These are phyloP conservation scores for Starmera stellimalicola DNA, from an alignment of 1,139 yeast species.

Conservation along the genomic window DNA sequence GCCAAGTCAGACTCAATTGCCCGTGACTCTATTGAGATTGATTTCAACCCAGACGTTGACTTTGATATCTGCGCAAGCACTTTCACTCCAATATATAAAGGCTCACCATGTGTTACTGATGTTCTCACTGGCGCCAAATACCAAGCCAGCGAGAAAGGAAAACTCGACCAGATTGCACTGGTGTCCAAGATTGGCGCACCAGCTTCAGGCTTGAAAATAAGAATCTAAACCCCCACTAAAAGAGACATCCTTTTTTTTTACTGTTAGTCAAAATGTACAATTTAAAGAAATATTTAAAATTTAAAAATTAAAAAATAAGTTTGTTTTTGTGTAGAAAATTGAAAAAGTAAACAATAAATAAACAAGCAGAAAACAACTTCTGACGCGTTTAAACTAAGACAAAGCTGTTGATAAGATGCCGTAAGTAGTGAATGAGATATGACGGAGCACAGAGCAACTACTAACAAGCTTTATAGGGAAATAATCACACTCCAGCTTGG, in stretches of 20 bases:
- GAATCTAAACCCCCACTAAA: no score
- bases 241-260: no score
- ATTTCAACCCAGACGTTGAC: conserved; percentile 86
- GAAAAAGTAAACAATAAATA: no score
- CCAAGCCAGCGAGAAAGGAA: conserved; percentile 68
- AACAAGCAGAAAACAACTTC: no score
- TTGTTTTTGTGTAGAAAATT: no score
- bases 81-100: conserved; percentile 80
- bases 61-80: conserved; percentile 86
- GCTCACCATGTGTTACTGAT: conserved; percentile 59
- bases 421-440: no score
- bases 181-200: conserved; percentile 86
- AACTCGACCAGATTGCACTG: conserved; percentile 64
- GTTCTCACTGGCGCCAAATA: conserved; percentile 91
- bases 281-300: no score
- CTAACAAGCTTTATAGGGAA: conserved; percentile 32
- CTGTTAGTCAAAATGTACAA: no score
- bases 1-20: conserved; percentile 71
- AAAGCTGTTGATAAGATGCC: no score
- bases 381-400: no score
- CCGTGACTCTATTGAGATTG: conserved; percentile 80
- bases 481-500: conserved; percentile 58
- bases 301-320: no score
- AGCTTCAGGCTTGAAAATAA: conserved; percentile 77
- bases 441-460: no score